phyloP scores from a whole-genome alignment of 371 early-diverging fungal genomes.

The Apophysomyces sp. region DNA sequence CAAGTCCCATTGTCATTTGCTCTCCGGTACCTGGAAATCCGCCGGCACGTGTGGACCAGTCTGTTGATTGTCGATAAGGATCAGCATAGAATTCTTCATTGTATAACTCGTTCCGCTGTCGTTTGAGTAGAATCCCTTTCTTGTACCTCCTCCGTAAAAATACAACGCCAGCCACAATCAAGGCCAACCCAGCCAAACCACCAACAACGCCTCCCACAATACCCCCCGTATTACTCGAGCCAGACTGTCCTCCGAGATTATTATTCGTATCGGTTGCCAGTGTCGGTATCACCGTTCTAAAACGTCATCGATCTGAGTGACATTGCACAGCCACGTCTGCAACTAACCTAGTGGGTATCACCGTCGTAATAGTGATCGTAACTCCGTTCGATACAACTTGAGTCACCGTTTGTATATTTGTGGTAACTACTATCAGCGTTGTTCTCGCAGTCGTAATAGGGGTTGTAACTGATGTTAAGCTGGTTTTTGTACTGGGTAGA shows the following conservation, averaged over 20 bases:
- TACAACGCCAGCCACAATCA: conserved; percentile 22
- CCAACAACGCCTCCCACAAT: conserved; percentile 33
- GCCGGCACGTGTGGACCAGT: conserved; percentile 14
- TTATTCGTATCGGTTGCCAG: conserved; percentile 13
- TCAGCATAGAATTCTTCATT: conserved; percentile 29
- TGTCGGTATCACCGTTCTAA: conserved; percentile 32
- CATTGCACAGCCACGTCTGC: neutral
- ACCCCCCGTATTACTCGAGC: conserved; percentile 3
- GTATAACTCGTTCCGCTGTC: conserved; percentile 17
- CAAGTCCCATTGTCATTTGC: neutral
- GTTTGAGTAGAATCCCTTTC: conserved; percentile 9
- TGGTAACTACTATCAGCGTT: conserved; percentile 11
- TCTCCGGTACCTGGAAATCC: conserved; percentile 25
- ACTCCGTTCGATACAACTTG: conserved; percentile 23
- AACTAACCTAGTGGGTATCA: conserved; percentile 36
- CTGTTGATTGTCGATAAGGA: conserved; percentile 22
- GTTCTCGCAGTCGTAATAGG: neutral
- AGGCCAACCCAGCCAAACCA: conserved; percentile 26
- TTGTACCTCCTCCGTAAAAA: conserved; percentile 16
- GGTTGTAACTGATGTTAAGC: neutral
- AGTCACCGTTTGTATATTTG: conserved; percentile 19
- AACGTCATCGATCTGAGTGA: neutral
- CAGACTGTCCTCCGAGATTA: neutral
- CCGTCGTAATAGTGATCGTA: conserved; percentile 24
- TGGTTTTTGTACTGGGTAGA: neutral